Evolutionary conservation across 78 protist species (phyloP), one percentile per base, ranked within the genome.

Genomic region (Cavenderia fasciculata): DNA sequence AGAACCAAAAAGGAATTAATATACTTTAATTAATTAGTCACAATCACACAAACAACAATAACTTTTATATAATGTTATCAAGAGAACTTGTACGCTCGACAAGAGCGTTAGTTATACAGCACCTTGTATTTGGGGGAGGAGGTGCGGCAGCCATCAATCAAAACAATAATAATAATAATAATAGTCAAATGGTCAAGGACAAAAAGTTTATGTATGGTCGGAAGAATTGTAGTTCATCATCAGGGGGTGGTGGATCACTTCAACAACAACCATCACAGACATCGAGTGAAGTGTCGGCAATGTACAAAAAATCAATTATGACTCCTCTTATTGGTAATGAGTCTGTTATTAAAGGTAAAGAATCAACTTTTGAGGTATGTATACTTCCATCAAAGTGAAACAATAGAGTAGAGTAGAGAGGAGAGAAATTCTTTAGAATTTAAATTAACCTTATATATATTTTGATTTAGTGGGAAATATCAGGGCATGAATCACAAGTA

Each of bases 401-500:
- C 10, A 56, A 19, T 6, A 6, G 10, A 8, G 14, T 19, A 7
- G 4, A 6, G 10, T 56, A 16, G 14, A 16, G 7, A 19, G 62
- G 4, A 25, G 10, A 19, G 14, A 56, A 19, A 25, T 56, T 56
- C 7, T 6, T 56, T 25, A 56, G 7, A 56, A 16, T 56, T 56
- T 25, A 56, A 56, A 19, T 25, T 19, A 61, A 34, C 40, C 6
- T 18, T 19, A 61, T 27, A 19, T 19, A 57, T 29, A 59, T 21
- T 4, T 23, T 54, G 2, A 31, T 52, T 36, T 16, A 82, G 89
- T 82, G 78, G 78, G 90, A 82, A 19, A 82, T 82, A 41, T 69
- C 40, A 31, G 90, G 90, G 29, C 51, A 66, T 0, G 90, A 82
- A 44, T 82, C 90, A 40, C 90, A 82, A 49, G 90, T 82, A 1